Percentiles rank a stretch among this genome's conserved stretches.
These are phyloP conservation scores for Asterella californica DNA, from an alignment of 225 moss, liverwort and hornwort genomes.

Conservation along the genomic window DNA sequence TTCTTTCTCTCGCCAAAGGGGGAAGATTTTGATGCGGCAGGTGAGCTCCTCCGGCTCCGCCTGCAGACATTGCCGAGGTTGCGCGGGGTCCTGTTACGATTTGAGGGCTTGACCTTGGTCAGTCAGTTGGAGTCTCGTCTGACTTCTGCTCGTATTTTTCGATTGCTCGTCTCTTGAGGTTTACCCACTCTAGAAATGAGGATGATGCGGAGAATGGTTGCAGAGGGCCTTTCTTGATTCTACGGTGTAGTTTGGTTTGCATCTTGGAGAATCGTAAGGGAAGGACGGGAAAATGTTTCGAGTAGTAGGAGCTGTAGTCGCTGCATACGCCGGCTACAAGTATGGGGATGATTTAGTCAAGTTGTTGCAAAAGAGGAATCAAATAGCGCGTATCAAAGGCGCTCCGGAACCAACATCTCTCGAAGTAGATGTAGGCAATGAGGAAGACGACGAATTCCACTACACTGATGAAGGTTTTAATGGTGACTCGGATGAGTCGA, in stretches of 20 bases:
- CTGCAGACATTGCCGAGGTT: background rate
- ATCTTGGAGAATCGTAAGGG: background rate
- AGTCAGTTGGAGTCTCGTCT: too few relatives aligned
- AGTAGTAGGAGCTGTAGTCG: slow-evolving; percentile 15
- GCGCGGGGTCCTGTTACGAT: background rate
- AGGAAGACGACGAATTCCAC: slow-evolving; percentile 2
- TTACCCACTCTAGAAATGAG: background rate
- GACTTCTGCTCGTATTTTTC: background rate
- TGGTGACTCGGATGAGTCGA: slow-evolving; percentile 17
- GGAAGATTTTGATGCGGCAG: background rate
- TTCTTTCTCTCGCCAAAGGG: background rate
- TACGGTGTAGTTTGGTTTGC: background rate
- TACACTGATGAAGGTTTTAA: slow-evolving; percentile 5
- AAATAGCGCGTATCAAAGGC: background rate
- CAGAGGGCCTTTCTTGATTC: background rate
- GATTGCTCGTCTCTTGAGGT: background rate
- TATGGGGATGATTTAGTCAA: slow-evolving; percentile 20
- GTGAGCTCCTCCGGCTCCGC: background rate
- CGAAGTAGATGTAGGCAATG: background rate
- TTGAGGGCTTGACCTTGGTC: background rate
- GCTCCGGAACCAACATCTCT: background rate
- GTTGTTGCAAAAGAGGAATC: slow-evolving; percentile 5
- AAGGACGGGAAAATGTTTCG: slow-evolving; percentile 13
- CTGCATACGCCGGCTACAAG: slow-evolving; percentile 19
- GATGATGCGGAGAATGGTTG: background rate